phyloP scores from a whole-genome alignment of 176 grass and related monocot genomes.

The Pontederia crassipes region DNA sequence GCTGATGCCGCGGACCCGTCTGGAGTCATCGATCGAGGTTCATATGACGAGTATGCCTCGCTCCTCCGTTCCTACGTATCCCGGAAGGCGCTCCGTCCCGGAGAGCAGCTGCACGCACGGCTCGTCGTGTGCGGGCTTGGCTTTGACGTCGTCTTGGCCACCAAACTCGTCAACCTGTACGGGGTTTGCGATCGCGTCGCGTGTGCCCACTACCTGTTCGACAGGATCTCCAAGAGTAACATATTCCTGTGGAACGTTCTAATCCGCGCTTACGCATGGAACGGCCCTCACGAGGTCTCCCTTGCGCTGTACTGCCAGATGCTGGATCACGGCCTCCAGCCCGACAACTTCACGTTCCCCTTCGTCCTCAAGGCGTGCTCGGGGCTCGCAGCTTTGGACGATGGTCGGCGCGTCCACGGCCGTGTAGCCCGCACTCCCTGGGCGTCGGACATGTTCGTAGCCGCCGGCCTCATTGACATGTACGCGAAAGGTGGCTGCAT shows the following conservation, averaged over 20 bases:
- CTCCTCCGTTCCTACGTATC: conserved; percentile 39
- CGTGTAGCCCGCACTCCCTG: conserved; percentile 19
- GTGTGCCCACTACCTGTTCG: conserved; percentile 41
- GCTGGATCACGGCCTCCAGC: conserved; percentile 26
- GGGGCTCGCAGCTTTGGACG: conserved; percentile 26
- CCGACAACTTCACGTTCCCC: conserved; percentile 60
- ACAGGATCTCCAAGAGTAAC: conserved; percentile 48
- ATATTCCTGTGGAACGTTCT: conserved; percentile 69
- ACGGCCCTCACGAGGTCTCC: conserved; percentile 33
- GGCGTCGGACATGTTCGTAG: conserved; percentile 42
- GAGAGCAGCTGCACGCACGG: conserved; percentile 49
- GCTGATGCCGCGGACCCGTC: no score
- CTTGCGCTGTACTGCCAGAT: conserved; percentile 41
- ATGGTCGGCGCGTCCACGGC: conserved; percentile 36
- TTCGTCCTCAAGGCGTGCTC: conserved; percentile 63
- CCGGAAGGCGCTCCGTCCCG: conserved; percentile 22
- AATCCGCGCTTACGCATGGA: conserved; percentile 45
- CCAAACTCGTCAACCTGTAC: conserved; percentile 46
- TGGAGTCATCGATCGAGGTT: no score
- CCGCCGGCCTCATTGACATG: conserved; percentile 46
- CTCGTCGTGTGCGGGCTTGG: conserved; percentile 39
- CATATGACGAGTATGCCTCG: conserved; percentile 25
- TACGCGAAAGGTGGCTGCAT: conserved; percentile 60
- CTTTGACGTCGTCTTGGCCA: conserved; percentile 21
- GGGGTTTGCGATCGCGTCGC: conserved; percentile 23